Base-by-base conservation (phyloP, 1,284 basidiomycete species). In the Polyporus tsugae region DNA sequence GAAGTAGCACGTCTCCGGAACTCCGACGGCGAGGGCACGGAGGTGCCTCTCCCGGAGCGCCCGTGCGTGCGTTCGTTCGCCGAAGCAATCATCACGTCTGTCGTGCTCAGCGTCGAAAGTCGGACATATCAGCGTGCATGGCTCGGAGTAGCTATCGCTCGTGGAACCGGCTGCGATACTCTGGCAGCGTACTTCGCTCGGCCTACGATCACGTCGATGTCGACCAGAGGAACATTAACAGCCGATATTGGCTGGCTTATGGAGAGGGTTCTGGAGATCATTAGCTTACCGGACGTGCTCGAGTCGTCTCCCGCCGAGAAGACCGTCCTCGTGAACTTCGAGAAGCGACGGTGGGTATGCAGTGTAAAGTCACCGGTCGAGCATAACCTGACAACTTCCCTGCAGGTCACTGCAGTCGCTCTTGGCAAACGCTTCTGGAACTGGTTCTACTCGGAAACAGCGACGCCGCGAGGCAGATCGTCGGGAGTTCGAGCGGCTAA, bases 161-260 rank as follows among this genome's bases (percentile, higher is more conserved):
- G 93, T 44, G 87, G 87, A 2, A 84, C 84, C 11, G 80, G 84
- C 9, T 88, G 85, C 64, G 93, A 94, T 62, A 88, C 87, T 4
- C 79, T 95, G 9, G 74, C 80, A 0, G 81, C 86, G 1, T 78
- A 94, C 42, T 79, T 95, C 42, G 82, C 84, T 15, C 83, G 84
- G 59, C 86, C 88, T 3, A 80, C 75, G 38, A 79, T 85, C 3
- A 81, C 83, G 42, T 78, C 82, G 2, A 79, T 84, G 17, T 75
- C 80, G n/a, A 83, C 82, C 35, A 81, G 82, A 41, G 86, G 87
- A 38, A 80, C 84, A 13, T 80, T 94, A 65, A 89, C 89, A 11
- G 86, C 91, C 17, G 93, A 95, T 75, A 86, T 93, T 71, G 92
- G 91, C 9, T 95, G 93, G 93, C 78, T 94, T 53, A 78, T 95